Evolutionary conservation across 192 early-diverging fungal species (phyloP), one percentile per base, ranked within the genome.

Genomic region (Dimargaris cristalligena): DNA sequence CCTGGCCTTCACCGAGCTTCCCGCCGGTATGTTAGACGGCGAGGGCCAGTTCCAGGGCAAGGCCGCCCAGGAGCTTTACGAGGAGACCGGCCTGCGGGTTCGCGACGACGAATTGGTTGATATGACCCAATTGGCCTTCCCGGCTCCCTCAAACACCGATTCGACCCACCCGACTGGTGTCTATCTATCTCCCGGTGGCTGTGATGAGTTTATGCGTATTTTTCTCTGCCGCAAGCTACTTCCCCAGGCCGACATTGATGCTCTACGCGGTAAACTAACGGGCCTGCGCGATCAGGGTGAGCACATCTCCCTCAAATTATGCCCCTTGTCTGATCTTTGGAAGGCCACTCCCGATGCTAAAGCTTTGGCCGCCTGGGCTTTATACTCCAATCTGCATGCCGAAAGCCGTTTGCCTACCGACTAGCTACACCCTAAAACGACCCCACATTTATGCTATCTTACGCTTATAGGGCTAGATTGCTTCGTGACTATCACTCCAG

Each of bases 11-110:
- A 63, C 72, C 46, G 90, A 90, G 65, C 70, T 93, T 33, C 90
- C 90, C 0, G 90, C 90, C 0, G 87, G 87, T 1, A 93, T 93
- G 90, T 62, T 89, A 33, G 86, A 90, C 61, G 87, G 72, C 34
- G 75, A 72, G 29, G 81, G 79, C 22, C 72, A 75, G 63, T 90
- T 92, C 78, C 64, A 72, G 6, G 90, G 90, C 18, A 74, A 75
- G 20, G 87, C 86, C 20, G 86, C 86, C 4, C 70, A 78, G 4
- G 90, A 92, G 56, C 73, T 92, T 4, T 60, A 84, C 30, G 90
- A 92, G 65, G 90, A 92, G 63, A 87, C 85, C 11, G 90, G 86
- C 18, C 69, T 92, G 11, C 56, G 56, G 2, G 74, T 92, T 20
- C 61, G 67, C 25, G 75, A 76, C 0, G 44, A 68, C 13, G 82